Base-by-base conservation (phyloP, 495 filamentous ascomycete genomes). In the Echria macrotheca region DNA sequence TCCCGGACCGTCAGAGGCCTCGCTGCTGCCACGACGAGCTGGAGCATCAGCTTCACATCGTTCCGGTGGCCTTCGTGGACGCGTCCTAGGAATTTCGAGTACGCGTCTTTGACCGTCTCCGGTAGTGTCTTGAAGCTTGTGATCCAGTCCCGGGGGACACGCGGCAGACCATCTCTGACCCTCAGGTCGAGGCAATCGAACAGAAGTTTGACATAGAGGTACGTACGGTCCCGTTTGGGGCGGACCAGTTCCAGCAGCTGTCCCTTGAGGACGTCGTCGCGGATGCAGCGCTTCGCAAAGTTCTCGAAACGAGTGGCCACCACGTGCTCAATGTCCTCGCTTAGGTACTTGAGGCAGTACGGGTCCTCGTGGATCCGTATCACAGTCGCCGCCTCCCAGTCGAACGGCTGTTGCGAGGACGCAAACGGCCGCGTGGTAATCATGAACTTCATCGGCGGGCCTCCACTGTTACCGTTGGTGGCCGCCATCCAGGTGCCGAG, bases 181-280 rank as follows among this genome's bases (percentile, higher is more conserved):
- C 22, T 40, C n/a, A 55, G n/a, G 2, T 58, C 52, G 9, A 58
- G 42, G 25, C 21, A 52, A 14, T 58, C 56, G 22, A 58, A 58
- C 0, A 58, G 22, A n/a, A 58, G 40, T 19, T 55, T 59, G 41
- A 56, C 57, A 25, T 44, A 59, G 5, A 56, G 43, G 18, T 59
- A 59, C 2, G 50, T 56, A 9, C 53, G 28, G 5, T 59, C 53
- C 18, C 48, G 47, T 3, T 50, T 44, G 17, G 53, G 49, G 5
- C 31, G 31, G 4, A 59, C 37, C 3, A 58, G 32, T 3, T 23
- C 33, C 0, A 49, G 25, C 1, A 58, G 56, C n/a, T 58, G 51
- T 8, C 52, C 15, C 19, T 47, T 47, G 15, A 58, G 41, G 3
- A 29, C 14, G 0, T 37, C 23, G 22, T 58, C 56, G 7, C 37